Evolutionary conservation across 2,329 filamentous ascomycete genomes (phyloP).

Genomic region (Ophiostoma pallidulum): DNA sequence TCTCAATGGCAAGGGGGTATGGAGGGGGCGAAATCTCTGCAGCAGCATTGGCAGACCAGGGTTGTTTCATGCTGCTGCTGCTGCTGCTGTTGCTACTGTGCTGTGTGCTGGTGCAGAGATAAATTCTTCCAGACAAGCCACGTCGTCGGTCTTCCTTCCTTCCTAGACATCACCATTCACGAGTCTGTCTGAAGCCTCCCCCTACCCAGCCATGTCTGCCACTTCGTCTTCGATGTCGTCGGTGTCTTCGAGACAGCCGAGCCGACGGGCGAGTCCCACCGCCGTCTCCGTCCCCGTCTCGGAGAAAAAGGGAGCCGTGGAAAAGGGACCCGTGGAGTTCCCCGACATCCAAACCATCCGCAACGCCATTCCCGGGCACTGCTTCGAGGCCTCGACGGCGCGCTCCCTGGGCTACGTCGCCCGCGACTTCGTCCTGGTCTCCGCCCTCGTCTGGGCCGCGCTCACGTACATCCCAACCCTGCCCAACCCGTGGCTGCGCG

Average conservation of each 20-base stretch:
- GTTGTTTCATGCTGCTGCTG: not conserved
- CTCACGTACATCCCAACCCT: slow-evolving; percentile 86
- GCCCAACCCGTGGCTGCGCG: slow-evolving; percentile 57
- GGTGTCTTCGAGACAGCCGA: slow-evolving; percentile 8
- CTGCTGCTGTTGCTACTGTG: not conserved
- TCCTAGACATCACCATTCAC: not conserved
- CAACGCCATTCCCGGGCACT: slow-evolving; percentile 94
- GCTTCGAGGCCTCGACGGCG: slow-evolving; percentile 76
- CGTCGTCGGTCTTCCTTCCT: not conserved
- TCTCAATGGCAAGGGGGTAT: not conserved
- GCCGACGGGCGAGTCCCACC: slow-evolving; percentile 1
- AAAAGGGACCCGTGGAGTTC: slow-evolving; percentile 19
- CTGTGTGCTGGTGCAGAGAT: no score
- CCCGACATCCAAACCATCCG: slow-evolving; percentile 83
- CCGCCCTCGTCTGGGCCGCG: slow-evolving; percentile 73
- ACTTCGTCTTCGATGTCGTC: slow-evolving; percentile 6
- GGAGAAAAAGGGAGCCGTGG: not conserved
- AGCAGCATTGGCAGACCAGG: not conserved
- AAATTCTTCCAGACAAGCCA: no score
- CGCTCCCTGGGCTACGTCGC: slow-evolving; percentile 73
- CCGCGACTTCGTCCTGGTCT: slow-evolving; percentile 66
- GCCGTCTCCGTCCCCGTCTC: not conserved
- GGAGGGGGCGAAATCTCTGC: not conserved
- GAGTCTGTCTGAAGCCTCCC: not conserved
- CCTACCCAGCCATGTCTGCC: not conserved